Base-by-base conservation (phyloP, 176 grass and related monocot genomes). In the Aegilops tauschii region DNA sequence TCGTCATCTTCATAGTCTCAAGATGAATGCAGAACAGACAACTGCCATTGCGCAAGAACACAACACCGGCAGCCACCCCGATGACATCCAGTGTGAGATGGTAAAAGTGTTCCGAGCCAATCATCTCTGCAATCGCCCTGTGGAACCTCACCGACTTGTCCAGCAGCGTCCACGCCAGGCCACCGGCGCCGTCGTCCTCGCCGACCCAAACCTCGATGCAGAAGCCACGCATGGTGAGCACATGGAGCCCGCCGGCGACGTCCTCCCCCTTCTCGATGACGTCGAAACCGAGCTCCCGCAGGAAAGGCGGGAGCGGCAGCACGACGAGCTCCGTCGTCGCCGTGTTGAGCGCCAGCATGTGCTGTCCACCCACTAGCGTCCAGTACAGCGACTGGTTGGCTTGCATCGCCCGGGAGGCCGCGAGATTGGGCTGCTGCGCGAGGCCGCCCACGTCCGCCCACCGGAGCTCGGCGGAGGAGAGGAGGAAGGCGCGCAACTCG, bases 111-210 rank as follows among this genome's bases (percentile, higher is more conserved):
- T 49, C 16, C 0, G 50, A 86, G 5, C 36, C 83, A 25, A 29
- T 7, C 47, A 69, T 21, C 83, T 61, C 61, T 71, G 27, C 35
- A 62, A 16, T 69, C 62, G 44, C 34, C 78, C 76, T 90, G 63
- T 78, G 78, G 63, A 90, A 86, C 70, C 83, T 82, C 30, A 86
- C 23, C 16, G 84, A 86, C 28, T 83, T 90, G 30, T 90, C 84
- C 88, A 90, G 72, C 17, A 45, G 54, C 52, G 64, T 44, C 88
- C 88, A 86, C 3, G 2, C 9, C 29, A 82, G 34, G 30, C 39
- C 84, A 32, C 71, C 72, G 3, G 16, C 35, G 25, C 8, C 52
- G 16, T 71, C 65, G 5, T 4, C 8, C 9, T 27, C 44, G 6
- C 84, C 54, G 14, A 59, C 73, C 88, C 88, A 83, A 4, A 90